These are phyloP conservation scores for Botrytis fabae DNA, from an alignment of 2,329 filamentous ascomycete genomes.

Conservation along the genomic window DNA sequence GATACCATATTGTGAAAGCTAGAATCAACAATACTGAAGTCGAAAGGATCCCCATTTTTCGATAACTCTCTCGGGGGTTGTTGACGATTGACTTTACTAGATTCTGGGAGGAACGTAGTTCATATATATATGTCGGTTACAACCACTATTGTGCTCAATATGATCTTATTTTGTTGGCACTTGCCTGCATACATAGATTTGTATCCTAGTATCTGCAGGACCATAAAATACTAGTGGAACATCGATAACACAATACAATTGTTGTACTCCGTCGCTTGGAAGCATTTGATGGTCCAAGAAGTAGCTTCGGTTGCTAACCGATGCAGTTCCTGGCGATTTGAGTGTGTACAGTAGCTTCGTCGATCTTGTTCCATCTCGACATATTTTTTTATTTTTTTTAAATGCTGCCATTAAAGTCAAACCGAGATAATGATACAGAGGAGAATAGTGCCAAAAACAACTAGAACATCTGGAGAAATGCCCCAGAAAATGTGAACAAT, in stretches of 20 bases:
- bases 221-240: not conserved
- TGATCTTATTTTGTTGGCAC: not conserved
- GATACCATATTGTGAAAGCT: not conserved
- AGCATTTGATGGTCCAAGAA: not conserved
- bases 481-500: not conserved
- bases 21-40: not conserved
- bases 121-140: constrained; percentile 7
- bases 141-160: not conserved
- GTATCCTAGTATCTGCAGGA: not conserved
- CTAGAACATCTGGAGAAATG: not conserved
- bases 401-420: not conserved
- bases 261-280: not conserved
- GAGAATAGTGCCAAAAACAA: not conserved
- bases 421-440: not conserved
- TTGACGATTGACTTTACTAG: not conserved
- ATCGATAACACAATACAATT: not conserved
- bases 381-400: not conserved
- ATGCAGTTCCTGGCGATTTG: not conserved
- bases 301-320: not conserved
- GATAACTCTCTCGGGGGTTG: not conserved
- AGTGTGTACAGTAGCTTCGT: not conserved
- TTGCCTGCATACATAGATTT: constrained; percentile 4
- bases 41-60: not conserved
- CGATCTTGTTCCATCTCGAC: not conserved
- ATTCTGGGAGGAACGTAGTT: not conserved